Evolutionary conservation across 352 stramenopile genomes (phyloP).

Genomic region (Phytophthora meadii): DNA sequence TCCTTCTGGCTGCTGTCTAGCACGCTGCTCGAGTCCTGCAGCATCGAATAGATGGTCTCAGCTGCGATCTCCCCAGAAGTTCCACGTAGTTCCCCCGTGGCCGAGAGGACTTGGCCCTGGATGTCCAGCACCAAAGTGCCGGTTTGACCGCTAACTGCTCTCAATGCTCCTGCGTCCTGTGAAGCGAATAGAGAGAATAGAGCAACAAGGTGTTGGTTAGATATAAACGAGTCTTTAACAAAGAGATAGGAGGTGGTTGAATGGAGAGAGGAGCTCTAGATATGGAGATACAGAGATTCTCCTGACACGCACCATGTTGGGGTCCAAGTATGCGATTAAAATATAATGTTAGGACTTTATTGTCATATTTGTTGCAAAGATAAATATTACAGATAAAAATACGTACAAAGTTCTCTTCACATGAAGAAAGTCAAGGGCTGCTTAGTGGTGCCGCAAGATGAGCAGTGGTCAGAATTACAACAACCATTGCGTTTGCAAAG

Average conservation of each 20-base stretch:
- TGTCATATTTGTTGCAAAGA: too few relatives aligned
- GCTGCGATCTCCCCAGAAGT: constrained; percentile 56
- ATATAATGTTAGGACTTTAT: too few relatives aligned
- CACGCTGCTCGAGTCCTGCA: constrained; percentile 70
- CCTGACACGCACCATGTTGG: constrained; percentile 23
- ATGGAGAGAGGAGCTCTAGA: background rate
- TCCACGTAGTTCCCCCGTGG: constrained; percentile 65
- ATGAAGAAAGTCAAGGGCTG: constrained; percentile 53
- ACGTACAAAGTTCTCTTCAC: too few relatives aligned
- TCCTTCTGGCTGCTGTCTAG: constrained; percentile 65
- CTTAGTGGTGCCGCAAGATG: constrained; percentile 55
- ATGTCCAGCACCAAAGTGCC: constrained; percentile 72
- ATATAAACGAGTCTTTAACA: background rate
- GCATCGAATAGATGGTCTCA: constrained; percentile 72
- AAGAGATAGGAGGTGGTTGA: background rate
- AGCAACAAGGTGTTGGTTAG: constrained; percentile 5
- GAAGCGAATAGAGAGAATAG: constrained; percentile 7
- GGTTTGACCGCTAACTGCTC: constrained; percentile 56
- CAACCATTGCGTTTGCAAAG: constrained; percentile 10
- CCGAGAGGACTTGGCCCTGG: constrained; percentile 65
- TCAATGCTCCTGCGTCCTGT: constrained; percentile 63
- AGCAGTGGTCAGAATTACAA: constrained; percentile 38
- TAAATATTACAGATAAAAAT: too few relatives aligned
- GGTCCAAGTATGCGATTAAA: background rate
- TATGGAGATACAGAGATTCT: constrained; percentile 9